Evolutionary conservation across 78 protist genomes (phyloP), one percentile per base, ranked within the genome.

Genomic region (Dictyostelium purpureum): DNA sequence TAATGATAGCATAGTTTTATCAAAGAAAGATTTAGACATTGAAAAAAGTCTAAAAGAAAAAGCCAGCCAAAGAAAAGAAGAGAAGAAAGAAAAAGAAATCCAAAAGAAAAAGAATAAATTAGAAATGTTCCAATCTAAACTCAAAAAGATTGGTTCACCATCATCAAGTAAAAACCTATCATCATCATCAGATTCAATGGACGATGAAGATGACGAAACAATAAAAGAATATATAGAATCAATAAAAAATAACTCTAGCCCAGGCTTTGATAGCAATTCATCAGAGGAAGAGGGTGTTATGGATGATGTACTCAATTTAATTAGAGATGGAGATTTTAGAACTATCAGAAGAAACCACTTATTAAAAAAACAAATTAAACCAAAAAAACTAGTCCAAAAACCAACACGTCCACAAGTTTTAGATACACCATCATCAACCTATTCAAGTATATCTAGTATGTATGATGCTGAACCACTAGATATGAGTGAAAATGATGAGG

Each of bases 251-350:
- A 24, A 42, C 11, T 7, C n/a, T 12, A 52, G 79, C 54, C 77
- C 89, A 37, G 21, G 37, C 4, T 40, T 40, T 19, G 28, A 45
- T 18, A n/a, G 33, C 28, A 10, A 28, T 2, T 35, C 63, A 16
- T 65, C 77, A 2, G 92, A 85, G 6, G 82, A 73, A 11, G 92
- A 85, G 59, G 92, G 92, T 28, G 73, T 85, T 81, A 85, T 85
- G 92, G 92, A 85, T 42, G 82, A 85, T 61, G 66, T 85, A 14
- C 45, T 85, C n/a, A 74, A 74, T 35, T 67, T 85, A 10, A 85
- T 85, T 52, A 59, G 92, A 73, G 92, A 85, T 73, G 92, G 92
- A 33, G 80, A 85, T 57, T 85, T 85, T 45, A 73, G 92, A 57
- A 75, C 80, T 31, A 56, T 85, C 0, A 70, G 92, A 61, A 85